These are phyloP conservation scores for Schwanniomyces vanrijiae DNA, from an alignment of 805 yeast species.

Conservation along the genomic window DNA sequence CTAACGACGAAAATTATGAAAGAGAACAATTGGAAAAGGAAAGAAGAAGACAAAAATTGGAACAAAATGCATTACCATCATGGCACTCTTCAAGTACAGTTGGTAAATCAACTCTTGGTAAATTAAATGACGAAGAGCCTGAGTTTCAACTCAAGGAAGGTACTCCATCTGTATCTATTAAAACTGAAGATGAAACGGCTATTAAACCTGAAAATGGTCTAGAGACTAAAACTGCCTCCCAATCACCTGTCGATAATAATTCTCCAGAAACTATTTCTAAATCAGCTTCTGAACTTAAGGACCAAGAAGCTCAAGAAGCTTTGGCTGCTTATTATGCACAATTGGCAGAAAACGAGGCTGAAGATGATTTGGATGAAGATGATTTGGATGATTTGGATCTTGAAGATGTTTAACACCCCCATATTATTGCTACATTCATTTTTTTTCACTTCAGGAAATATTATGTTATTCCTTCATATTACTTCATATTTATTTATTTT, in stretches of 20 bases:
- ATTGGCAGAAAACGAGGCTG: conserved; percentile 66
- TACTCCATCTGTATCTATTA: conserved; percentile 13
- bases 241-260: conserved; percentile 8
- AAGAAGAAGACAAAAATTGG: conserved; percentile 66
- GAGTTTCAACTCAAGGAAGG: conserved; percentile 17
- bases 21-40: conserved; percentile 66
- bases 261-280: conserved; percentile 12
- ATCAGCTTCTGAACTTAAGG: conserved; percentile 43
- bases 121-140: conserved; percentile 45
- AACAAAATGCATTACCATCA: conserved; percentile 92
- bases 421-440: neutral
- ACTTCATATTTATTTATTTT: no score
- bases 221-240: conserved; percentile 10
- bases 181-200: conserved; percentile 13
- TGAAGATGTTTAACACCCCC: conserved; percentile 18
- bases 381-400: conserved; percentile 28
- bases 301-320: conserved; percentile 71
- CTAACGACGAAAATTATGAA: conserved; percentile 75
- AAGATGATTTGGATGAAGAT: conserved; percentile 40
- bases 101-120: conserved; percentile 62
- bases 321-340: conserved; percentile 68
- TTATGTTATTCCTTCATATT: no score
- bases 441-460: neutral
- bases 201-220: conserved; percentile 11
- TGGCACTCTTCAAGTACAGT: conserved; percentile 95